These are phyloP conservation scores for Hymenoscyphus occultus DNA, from an alignment of 2,329 filamentous ascomycete species.

Conservation along the genomic window DNA sequence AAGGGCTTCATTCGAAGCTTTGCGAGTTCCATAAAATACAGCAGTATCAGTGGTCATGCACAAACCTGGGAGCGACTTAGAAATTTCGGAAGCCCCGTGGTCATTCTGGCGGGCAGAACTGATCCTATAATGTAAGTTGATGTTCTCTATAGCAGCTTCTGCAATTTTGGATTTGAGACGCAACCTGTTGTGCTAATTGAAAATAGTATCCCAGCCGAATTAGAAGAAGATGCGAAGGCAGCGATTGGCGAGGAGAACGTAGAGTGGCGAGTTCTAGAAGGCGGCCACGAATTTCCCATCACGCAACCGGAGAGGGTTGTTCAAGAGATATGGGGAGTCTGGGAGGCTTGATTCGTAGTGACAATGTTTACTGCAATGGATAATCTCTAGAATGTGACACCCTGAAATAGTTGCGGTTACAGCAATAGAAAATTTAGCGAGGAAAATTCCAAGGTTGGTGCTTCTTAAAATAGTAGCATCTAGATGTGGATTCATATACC, in stretches of 20 bases:
- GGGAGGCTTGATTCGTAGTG: conserved; percentile 33
- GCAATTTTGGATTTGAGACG: background rate
- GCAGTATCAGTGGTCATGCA: conserved; percentile 52
- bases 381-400: background rate
- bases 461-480: no score
- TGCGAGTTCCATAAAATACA: conserved; percentile 54
- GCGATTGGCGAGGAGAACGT: conserved; percentile 41
- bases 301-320: conserved; percentile 48
- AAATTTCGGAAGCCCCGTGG: conserved; percentile 48
- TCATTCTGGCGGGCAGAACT: conserved; percentile 48
- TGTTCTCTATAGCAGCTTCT: conserved; percentile 47
- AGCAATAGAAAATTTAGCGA: background rate
- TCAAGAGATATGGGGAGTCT: conserved; percentile 47
- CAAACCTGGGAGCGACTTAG: conserved; percentile 49
- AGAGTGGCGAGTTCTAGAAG: conserved; percentile 50
- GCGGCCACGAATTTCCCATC: conserved; percentile 62
- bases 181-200: background rate
- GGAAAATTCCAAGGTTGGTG: background rate
- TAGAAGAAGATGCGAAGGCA: conserved; percentile 26
- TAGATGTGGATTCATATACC: no score
- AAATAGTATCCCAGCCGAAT: conserved; percentile 41
- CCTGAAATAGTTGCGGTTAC: background rate
- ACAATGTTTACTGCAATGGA: background rate
- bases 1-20: conserved; percentile 58
- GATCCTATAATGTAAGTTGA: conserved; percentile 44